Evolutionary conservation across 129 eudicot species (phyloP).

Genomic region (Deinandra increscens): DNA sequence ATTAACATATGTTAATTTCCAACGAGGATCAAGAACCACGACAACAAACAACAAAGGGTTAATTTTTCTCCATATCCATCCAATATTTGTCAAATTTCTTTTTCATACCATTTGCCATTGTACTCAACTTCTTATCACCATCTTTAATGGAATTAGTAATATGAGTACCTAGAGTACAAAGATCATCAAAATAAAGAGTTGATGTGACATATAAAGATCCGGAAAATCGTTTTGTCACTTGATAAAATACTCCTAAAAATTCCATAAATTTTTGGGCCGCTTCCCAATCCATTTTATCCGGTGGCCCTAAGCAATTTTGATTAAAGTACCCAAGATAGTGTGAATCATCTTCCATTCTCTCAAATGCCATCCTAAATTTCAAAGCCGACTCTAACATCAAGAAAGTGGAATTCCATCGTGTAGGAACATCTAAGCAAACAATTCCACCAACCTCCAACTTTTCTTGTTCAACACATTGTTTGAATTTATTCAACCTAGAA

Average conservation of each 20-base stretch:
- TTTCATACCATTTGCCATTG: neutral
- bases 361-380: neutral
- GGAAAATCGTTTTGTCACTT: neutral
- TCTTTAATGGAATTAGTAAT: neutral
- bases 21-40: neutral
- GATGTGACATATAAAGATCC: neutral
- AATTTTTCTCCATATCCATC: neutral
- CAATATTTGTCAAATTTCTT: neutral
- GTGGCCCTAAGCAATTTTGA: neutral
- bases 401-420: neutral
- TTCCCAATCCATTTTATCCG: neutral
- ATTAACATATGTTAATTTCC: neutral
- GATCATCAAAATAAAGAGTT: neutral
- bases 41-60: neutral
- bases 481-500: neutral
- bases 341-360: neutral
- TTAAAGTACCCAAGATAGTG: neutral
- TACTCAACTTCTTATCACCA: neutral
- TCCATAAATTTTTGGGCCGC: neutral
- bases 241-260: neutral
- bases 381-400: neutral
- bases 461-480: neutral
- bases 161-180: neutral
- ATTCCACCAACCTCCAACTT: neutral
- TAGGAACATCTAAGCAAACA: neutral